Evolutionary conservation across 352 stramenopile species (phyloP), one percentile per base, ranked within the genome.

Genomic region (Phytophthora podocarpi): DNA sequence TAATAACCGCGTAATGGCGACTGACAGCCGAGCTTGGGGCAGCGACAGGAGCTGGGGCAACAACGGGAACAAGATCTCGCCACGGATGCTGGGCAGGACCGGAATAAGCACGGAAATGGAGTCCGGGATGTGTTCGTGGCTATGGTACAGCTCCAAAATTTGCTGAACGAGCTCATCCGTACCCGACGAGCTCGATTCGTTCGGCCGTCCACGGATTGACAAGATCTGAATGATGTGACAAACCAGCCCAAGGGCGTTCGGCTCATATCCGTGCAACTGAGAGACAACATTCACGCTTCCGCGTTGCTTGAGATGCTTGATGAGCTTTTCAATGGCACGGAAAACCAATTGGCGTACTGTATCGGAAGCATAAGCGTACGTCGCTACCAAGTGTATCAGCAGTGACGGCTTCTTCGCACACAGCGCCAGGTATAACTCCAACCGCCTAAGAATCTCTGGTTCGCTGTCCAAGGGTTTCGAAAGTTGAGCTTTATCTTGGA

Each of bases 151-250:
- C 32, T 69, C 64, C 59, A 93, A 53, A 39, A 91, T 77, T 16
- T 90, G 82, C 15, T 70, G 55, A 7, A 91, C 79, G 20, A 93
- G 72, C 34, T 86, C 83, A 11, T 76, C 66, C 26, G 45, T 58
- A 28, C 58, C 59, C 7, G 56, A 67, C 2, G 67, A 57, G n/a
- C 59, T 67, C 13, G 68, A 66, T 60, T 85, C 76, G 24, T 78
- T 77, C 6, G 68, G 47, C 8, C 59, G 50, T 27, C 66, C 62
- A 50, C 82, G 76, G 11, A 72, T 67, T 10, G 77, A 77, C 51
- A 94, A 65, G 46, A 92, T 82, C 47, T 90, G 80, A 59, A 94
- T 83, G 35, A 94, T 74, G 61, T 94, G 82, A 39, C 79, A 88
- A 4, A 94, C 74, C 32, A 92, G 71, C 1, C 78, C 75, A 20